A percentile compares a stretch with the other conserved stretches of the same genome.
Conservation (phyloP, 2,329 filamentous ascomycete species). For the Colletotrichum sp. region DNA sequence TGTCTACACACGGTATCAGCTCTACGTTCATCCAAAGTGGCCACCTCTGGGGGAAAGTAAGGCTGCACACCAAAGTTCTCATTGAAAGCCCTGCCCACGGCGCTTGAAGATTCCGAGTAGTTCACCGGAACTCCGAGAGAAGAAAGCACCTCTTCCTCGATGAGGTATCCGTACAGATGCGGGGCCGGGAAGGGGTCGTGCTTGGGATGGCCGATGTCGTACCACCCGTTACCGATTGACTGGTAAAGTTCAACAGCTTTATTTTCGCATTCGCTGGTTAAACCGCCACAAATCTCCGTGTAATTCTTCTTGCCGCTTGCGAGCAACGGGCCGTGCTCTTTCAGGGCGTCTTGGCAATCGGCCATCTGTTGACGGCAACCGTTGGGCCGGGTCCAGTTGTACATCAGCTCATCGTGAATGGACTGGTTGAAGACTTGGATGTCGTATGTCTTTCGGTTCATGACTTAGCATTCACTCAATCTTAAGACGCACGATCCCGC, state of each 20-base stretch:
- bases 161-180: conserved; percentile 21
- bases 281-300: conserved; percentile 3
- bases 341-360: conserved; percentile 51
- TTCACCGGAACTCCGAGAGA: conserved; percentile 68
- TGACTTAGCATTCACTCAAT: background rate
- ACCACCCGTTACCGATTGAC: conserved; percentile 17
- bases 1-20: conserved; percentile 30
- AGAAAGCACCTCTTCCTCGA: conserved; percentile 47
- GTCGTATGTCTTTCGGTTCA: conserved; percentile 56
- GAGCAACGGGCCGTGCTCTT: conserved; percentile 22
- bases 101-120: conserved; percentile 39
- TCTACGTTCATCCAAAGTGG: background rate
- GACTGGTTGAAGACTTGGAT: conserved; percentile 55
- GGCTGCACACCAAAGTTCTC: background rate
- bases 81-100: conserved; percentile 9
- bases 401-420: conserved; percentile 33
- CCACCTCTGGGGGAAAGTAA: background rate
- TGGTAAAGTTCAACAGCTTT: conserved; percentile 9
- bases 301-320: conserved; percentile 21
- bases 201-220: conserved; percentile 24
- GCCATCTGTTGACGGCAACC: conserved; percentile 62
- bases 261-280: conserved; percentile 28
- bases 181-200: conserved; percentile 23
- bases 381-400: conserved; percentile 34
- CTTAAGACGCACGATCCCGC: rapidly evolving